Evolutionary conservation across 2,329 filamentous ascomycete genomes (phyloP), one percentile per base, ranked within the genome.

Genomic region (Cladophialophora yegresii): DNA sequence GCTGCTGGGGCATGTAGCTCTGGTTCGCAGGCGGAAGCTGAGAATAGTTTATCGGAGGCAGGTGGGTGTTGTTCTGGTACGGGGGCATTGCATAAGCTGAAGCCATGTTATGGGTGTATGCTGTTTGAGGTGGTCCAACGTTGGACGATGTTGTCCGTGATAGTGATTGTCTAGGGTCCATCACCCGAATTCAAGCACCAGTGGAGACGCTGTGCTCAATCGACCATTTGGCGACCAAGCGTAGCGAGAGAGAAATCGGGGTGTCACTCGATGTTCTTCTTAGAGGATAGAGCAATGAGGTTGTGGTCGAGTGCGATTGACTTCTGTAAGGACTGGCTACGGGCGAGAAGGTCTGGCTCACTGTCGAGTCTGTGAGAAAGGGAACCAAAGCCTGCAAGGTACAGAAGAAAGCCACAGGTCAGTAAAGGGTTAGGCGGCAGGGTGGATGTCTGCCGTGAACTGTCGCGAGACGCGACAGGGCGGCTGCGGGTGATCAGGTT

Each of bases 11-110:
- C 50, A 70, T 68, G 62, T 72, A 71, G 64, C 60, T 68, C 58
- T 71, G 67, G 61, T 57, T 68, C 40, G 76, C 75, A 56, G 78
- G 78, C 49, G 79, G 79, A 67, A 79, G 77, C 64, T 73, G 75
- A 65, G 80, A 78, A 70, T 79, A 78, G 72, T 80, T 79, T 68
- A 81, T 74, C 23, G 79, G 79, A 68, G 79, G 79, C 66, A 81
- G 73, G 9, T 79, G 79, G 58, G 75, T 77, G 74, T 79, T 78
- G 76, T 78, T 79, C 69, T 75, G 74, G 72, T 80, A 81, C 66
- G 79, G 78, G 64, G 78, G 79, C 76, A 80, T 79, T 13, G 75
- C 76, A 69, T 76, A 71, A 12, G 69, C 67, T 28, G 70, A 68
- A 10, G 68, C 79, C 69, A 78, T 79, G 71, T 79, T 75, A 53